Base-by-base conservation (phyloP, 2,329 filamentous ascomycete species). In the Hypoxylon rubiginosum region DNA sequence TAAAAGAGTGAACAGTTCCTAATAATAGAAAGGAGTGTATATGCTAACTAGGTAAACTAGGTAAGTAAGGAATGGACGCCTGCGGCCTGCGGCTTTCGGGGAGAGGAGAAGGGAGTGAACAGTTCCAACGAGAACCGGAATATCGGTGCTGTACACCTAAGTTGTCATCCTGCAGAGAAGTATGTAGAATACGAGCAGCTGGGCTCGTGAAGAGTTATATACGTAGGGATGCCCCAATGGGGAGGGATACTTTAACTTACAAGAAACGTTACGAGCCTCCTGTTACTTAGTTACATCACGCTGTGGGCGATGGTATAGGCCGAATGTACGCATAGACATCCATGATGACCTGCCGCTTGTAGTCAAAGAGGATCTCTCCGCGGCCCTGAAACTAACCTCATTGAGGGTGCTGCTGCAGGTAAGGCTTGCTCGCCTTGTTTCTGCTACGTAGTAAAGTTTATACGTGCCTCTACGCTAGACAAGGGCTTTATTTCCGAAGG, bases 51-150 rank as follows among this genome's bases (percentile, higher is more conserved):
- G 41, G 34, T 69, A n/a, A n/a, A n/a, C n/a, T n/a, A n/a, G n/a
- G n/a, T n/a, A n/a, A n/a, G n/a, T n/a, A 71, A 71, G 55, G 72
- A 75, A 70, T 70, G 72, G 73, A 71, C 64, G 68, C 70, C 54
- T 67, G 55, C 51, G 61, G 63, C 64, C 36, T 71, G 57, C 58
- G 62, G 68, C 62, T 64, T 59, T 46, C 67, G 67, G 66, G 26
- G 26, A 28, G 26, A 28, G 63, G 67, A 63, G 50, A 70, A 73
- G 58, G 64, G 60, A 75, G 58, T 71, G 73, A 61, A 67, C 66
- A 69, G 71, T 72, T 74, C 74, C 60, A 72, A 64, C 50, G 28
- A 70, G 71, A 74, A 74, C 72, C 59, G 36, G 52, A 53, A 60
- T 55, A 66, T 56, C 50, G 55, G 56, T 67, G 58, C 24, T 32